phyloP scores from a whole-genome alignment of 1,284 basidiomycete genomes.

The Anthracocystis walkeri region DNA sequence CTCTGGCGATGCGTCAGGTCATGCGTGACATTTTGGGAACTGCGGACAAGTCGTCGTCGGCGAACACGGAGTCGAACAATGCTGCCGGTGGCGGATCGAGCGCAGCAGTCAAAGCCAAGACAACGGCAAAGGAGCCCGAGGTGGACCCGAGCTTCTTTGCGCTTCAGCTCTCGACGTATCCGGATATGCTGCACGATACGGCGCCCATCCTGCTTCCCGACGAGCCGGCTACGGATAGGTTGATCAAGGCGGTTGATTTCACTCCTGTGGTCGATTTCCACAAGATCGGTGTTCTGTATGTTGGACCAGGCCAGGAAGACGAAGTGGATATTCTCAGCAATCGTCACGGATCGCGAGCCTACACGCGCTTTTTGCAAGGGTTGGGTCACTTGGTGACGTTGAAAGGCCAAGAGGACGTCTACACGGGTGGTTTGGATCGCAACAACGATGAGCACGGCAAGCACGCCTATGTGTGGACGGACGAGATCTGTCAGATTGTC shows the following conservation, averaged over 20 bases:
- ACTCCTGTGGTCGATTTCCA: constrained; percentile 97
- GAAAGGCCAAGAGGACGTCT: constrained; percentile 84
- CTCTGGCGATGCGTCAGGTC: constrained; percentile 49
- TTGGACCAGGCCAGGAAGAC: constrained; percentile 86
- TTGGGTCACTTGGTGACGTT: constrained; percentile 89
- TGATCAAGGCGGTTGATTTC: constrained; percentile 81
- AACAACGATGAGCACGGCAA: constrained; percentile 80
- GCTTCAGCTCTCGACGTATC: constrained; percentile 79
- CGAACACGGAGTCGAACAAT: neutral
- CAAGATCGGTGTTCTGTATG: constrained; percentile 96
- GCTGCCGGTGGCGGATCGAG: neutral
- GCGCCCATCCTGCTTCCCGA: constrained; percentile 72
- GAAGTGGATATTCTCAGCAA: constrained; percentile 91
- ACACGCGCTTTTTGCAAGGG: constrained; percentile 89
- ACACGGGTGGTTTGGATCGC: constrained; percentile 89
- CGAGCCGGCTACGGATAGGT: constrained; percentile 74
- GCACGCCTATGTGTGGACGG: constrained; percentile 90
- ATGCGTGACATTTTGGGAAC: constrained; percentile 51
- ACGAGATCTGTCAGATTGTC: constrained; percentile 93
- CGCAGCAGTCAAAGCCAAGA: constrained; percentile 11
- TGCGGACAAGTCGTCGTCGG: constrained; percentile 13
- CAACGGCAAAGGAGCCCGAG: constrained; percentile 33
- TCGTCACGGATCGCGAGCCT: constrained; percentile 91
- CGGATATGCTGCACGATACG: constrained; percentile 66
- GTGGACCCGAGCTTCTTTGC: constrained; percentile 89